Conservation (phyloP, 176 grass and related monocot species). For the Ananas comosus region DNA sequence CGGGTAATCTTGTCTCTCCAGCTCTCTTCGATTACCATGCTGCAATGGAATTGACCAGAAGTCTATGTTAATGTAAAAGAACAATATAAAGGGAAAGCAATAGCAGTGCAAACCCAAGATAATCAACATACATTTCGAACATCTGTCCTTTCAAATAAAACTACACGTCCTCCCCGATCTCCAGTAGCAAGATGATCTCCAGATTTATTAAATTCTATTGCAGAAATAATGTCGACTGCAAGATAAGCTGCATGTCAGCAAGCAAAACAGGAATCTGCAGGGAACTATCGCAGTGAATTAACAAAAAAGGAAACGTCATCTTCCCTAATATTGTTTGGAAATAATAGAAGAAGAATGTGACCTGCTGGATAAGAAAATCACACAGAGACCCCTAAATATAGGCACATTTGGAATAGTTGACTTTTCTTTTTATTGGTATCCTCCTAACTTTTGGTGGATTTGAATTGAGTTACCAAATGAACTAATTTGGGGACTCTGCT, state of each 20-base stretch:
- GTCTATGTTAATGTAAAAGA: slow-evolving; percentile 11
- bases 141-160: slow-evolving; percentile 90
- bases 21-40: slow-evolving; percentile 52
- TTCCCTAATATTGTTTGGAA: slow-evolving; percentile 4
- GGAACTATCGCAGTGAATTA: slow-evolving; percentile 14
- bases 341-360: background rate
- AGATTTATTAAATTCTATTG: slow-evolving; percentile 91
- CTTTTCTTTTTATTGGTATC: too few relatives aligned
- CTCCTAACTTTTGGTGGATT: too few relatives aligned
- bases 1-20: slow-evolving; percentile 74
- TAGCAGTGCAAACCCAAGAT: background rate
- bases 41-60: slow-evolving; percentile 22
- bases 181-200: slow-evolving; percentile 91
- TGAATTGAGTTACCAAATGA: background rate
- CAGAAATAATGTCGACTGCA: slow-evolving; percentile 91
- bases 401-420: background rate
- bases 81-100: slow-evolving; percentile 22
- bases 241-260: slow-evolving; percentile 26
- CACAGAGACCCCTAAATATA: background rate
- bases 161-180: slow-evolving; percentile 84
- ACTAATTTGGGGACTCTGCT: background rate
- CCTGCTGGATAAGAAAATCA: slow-evolving; percentile 1
- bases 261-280: slow-evolving; percentile 16
- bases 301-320: slow-evolving; percentile 1
- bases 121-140: slow-evolving; percentile 42